phyloP scores from a whole-genome alignment of 1,284 basidiomycete species.

The Flammula alnicola region DNA sequence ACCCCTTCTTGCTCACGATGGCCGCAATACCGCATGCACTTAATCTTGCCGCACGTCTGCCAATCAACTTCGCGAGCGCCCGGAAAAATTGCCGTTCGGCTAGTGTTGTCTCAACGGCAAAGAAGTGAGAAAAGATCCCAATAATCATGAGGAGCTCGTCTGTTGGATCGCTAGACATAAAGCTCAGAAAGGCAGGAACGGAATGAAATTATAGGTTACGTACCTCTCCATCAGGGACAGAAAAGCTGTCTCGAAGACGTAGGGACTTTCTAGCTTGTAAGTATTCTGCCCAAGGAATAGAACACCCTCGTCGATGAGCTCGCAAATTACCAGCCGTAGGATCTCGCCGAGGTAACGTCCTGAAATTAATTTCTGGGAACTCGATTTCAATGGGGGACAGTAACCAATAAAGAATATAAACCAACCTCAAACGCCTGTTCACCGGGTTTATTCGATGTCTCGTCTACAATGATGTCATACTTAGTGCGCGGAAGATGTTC shows the following conservation, averaged over 20 bases:
- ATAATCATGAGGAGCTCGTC: constrained; percentile 96
- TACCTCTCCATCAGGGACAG: constrained; percentile 94
- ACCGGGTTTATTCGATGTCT: constrained; percentile 93
- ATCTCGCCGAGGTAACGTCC: constrained; percentile 98
- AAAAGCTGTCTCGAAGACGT: constrained; percentile 96
- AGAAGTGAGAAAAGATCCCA: constrained; percentile 96
- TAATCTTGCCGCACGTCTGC: constrained; percentile 86
- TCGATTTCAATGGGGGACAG: not conserved
- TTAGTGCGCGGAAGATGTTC: constrained; percentile 94
- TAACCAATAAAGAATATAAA: constrained; percentile 1
- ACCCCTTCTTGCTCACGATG: constrained; percentile 91
- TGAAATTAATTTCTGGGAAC: constrained; percentile 90
- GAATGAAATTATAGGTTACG: constrained; percentile 8
- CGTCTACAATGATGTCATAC: constrained; percentile 93
- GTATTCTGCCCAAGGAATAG: constrained; percentile 98
- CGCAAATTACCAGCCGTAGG: constrained; percentile 90
- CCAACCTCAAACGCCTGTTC: constrained; percentile 90
- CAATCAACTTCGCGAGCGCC: constrained; percentile 87
- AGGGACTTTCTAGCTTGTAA: constrained; percentile 94
- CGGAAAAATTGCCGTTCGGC: constrained; percentile 96
- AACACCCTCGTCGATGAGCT: constrained; percentile 95
- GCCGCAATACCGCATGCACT: constrained; percentile 95
- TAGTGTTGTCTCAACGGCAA: constrained; percentile 90
- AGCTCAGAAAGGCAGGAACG: too few species aligned
- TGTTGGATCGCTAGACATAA: constrained; percentile 97